Base-by-base conservation (phyloP, 768 basidiomycete genomes). In the Rhodotorula sphaerocarpa region DNA sequence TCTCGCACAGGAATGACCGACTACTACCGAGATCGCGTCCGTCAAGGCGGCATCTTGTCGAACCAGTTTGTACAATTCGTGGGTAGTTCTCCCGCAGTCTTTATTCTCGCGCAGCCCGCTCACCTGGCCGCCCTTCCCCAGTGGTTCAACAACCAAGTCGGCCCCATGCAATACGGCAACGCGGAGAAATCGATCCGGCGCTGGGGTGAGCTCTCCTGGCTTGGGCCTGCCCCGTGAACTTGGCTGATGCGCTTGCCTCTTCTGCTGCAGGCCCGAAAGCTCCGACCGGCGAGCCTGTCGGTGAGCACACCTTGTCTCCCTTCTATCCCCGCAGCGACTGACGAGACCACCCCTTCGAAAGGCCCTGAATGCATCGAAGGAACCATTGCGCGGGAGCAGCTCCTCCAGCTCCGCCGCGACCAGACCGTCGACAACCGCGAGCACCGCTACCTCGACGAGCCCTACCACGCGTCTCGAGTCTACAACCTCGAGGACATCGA, bases 401-500 rank as follows among this genome's bases (percentile, higher is more conserved):
- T 71, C 23, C 47, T n/a, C 21, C 50, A 56, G 33, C 59, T 64
- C 34, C 70, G 66, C 21, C 16, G 28, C 20, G 71, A 71, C 47
- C 70, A 71, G 46, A 67, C 69, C 23, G 48, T 62, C 50, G 70
- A 71, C 56, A 69, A 70, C 58, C 41, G 44, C 16, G 46, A 63
- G n/a, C 33, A 70, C 46, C 62, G 55, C 25, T 70, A 63, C 61
- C 55, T 70, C 43, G 71, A 72, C 47, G 70, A 69, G 47, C 65
- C 61, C 23, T 71, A 65, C 50, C 65, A 71, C 47, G 33, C 59
- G 5, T 57, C 53, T 15, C 50, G 72, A 3, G 55, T 59, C 12
- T 72, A 71, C 67, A 53, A 72, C 27, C 59, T 67, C n/a, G 58
- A 36, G 28, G 63, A 69, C 43, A 72, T 73, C 61, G 66, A 72